Evolutionary conservation across 768 basidiomycete genomes (phyloP).

Genomic region (Dacryopinax spathularia): DNA sequence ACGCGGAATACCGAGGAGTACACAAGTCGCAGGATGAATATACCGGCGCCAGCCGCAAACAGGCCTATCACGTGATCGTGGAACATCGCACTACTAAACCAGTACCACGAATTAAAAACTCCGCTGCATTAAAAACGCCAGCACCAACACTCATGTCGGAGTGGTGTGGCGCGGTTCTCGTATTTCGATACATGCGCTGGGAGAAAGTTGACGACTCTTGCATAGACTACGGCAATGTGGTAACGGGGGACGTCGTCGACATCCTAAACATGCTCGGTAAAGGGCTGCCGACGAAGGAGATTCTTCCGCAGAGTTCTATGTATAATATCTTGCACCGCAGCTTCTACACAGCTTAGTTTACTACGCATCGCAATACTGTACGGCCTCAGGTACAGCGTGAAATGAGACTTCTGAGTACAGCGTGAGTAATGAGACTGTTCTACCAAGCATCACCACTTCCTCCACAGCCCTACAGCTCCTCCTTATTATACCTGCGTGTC

Average conservation of each 20-base stretch:
- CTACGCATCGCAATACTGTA: no score
- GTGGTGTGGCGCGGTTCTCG: neutral
- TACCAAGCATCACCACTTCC: no score
- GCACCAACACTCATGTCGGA: neutral
- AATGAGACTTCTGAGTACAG: no score
- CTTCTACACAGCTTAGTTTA: no score
- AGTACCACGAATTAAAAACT: neutral
- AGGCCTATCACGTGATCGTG: neutral
- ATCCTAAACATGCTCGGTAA: neutral
- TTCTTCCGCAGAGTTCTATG: no score
- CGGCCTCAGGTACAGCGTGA: no score
- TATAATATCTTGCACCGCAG: no score
- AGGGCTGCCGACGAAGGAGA: no score
- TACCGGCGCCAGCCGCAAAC: neutral
- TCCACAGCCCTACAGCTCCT: no score
- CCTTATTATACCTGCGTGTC: no score
- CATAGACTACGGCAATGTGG: neutral
- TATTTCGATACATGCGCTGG: neutral
- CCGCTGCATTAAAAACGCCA: neutral
- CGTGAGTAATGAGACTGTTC: no score
- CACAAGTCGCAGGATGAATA: neutral
- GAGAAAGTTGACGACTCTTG: neutral
- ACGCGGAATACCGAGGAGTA: neutral
- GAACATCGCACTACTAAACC: neutral
- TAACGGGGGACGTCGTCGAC: neutral